Percentiles rank a stretch among this genome's conserved stretches.
phyloP scores from a whole-genome alignment of 192 early-diverging fungal species.

The Coemansia sp. region DNA sequence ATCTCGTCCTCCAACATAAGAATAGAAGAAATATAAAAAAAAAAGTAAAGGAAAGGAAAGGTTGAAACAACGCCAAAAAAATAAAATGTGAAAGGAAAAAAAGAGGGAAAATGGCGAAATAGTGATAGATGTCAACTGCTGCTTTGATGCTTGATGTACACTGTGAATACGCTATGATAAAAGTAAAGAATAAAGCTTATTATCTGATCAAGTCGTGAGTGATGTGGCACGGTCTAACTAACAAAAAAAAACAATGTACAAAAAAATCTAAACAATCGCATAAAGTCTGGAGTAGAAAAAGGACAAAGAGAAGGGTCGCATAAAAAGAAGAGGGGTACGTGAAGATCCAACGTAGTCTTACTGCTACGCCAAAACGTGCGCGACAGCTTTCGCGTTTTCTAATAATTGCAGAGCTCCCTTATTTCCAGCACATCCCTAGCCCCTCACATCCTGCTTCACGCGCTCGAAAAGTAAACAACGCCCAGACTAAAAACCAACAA shows the following conservation, averaged over 20 bases:
- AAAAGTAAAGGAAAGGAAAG: background rate
- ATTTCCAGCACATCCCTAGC: too few species aligned
- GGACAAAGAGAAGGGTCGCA: slow-evolving; percentile 1
- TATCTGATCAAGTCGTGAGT: background rate
- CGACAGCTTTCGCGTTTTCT: background rate
- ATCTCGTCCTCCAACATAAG: slow-evolving; percentile 37
- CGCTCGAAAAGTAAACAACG: too few species aligned
- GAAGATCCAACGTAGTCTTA: background rate
- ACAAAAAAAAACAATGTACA: background rate
- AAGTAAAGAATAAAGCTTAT: slow-evolving; percentile 3
- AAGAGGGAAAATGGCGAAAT: background rate
- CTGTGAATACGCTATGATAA: slow-evolving; percentile 11
- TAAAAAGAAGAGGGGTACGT: background rate
- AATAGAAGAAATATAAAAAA: slow-evolving; percentile 3
- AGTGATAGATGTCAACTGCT: background rate
- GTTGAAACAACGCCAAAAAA: background rate
- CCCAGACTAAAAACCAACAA: background rate
- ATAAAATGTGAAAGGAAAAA: slow-evolving; percentile 3
- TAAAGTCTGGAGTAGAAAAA: background rate
- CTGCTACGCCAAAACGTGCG: background rate
- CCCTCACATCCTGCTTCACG: too few species aligned
- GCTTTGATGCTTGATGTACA: background rate
- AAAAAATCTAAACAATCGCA: background rate
- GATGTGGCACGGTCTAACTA: background rate
- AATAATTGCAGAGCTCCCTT: too few species aligned